Percentiles rank a stretch among this genome's conserved stretches.
These are phyloP conservation scores for Borealophlyctis nickersoniae DNA, from an alignment of 192 early-diverging fungal genomes.

Conservation along the genomic window DNA sequence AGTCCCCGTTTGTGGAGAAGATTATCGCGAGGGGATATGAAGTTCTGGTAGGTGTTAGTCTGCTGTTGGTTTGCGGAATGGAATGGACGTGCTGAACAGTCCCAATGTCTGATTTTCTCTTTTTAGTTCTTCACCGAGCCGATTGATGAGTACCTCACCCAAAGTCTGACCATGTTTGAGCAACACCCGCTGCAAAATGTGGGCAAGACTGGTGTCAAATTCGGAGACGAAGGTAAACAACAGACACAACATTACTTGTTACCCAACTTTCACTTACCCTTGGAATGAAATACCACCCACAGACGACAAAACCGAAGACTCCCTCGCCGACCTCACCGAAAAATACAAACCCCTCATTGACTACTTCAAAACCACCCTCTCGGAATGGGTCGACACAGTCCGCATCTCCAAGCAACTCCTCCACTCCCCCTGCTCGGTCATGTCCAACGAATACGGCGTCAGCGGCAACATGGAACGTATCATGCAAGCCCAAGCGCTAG, in stretches of 20 bases:
- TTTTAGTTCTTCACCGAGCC: constrained; percentile 55
- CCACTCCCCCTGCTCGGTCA: constrained; percentile 72
- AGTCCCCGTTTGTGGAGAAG: constrained; percentile 90
- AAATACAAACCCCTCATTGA: constrained; percentile 47
- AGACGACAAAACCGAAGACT: constrained; percentile 34
- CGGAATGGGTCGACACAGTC: constrained; percentile 47
- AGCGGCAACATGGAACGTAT: constrained; percentile 47
- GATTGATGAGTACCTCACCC: constrained; percentile 53
- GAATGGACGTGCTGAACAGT: no score
- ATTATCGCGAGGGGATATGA: constrained; percentile 85
- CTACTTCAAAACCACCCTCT: constrained; percentile 36
- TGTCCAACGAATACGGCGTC: constrained; percentile 39
- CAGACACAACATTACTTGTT: constrained; percentile 4
- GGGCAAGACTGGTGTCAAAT: constrained; percentile 49
- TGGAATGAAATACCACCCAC: background rate
- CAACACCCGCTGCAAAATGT: constrained; percentile 71
- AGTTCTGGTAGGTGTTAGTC: constrained; percentile 64
- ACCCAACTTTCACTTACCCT: background rate
- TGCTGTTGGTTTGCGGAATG: constrained; percentile 71
- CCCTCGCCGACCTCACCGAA: constrained; percentile 24
- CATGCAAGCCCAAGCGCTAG: constrained; percentile 43
- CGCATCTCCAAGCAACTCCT: constrained; percentile 73
- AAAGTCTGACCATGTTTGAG: constrained; percentile 52
- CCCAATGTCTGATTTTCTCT: constrained; percentile 6
- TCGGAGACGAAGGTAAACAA: constrained; percentile 49